Conservation (phyloP, 768 basidiomycete genomes). For the Tubosaeta brunneosetosa region DNA sequence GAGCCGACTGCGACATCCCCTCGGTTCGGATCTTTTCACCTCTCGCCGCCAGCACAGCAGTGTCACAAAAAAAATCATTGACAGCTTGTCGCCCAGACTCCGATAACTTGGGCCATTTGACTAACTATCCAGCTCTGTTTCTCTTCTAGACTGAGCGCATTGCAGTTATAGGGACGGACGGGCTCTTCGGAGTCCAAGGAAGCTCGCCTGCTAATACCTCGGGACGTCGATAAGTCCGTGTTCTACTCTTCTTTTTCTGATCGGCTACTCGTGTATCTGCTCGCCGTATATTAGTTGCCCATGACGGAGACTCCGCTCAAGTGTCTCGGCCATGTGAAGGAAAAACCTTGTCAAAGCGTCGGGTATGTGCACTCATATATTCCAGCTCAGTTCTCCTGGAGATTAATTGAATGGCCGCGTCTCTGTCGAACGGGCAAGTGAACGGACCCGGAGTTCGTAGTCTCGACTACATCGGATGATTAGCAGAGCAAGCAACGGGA, state of each 20-base stretch:
- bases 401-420: neutral
- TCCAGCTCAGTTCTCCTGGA: conserved; percentile 7
- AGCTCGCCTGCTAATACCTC: neutral
- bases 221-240: neutral
- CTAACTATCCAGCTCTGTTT: neutral
- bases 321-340: conserved; percentile 1
- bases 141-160: neutral
- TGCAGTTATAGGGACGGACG: neutral
- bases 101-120: neutral
- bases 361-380: neutral
- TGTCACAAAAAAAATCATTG: neutral
- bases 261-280: neutral
- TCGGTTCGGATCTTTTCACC: conserved; percentile 6
- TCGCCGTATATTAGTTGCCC: neutral
- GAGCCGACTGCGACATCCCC: neutral
- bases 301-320: neutral
- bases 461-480: conserved; percentile 1
- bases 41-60: neutral
- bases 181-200: neutral
- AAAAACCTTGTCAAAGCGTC: conserved; percentile 1
- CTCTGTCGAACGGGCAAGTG: conserved; percentile 7
- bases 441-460: neutral
- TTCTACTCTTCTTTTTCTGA: neutral
- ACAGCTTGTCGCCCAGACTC: neutral
- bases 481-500: conserved; percentile 5